These are phyloP conservation scores for Cyberlindnera suaveolens DNA, from an alignment of 805 yeast species.

Conservation along the genomic window DNA sequence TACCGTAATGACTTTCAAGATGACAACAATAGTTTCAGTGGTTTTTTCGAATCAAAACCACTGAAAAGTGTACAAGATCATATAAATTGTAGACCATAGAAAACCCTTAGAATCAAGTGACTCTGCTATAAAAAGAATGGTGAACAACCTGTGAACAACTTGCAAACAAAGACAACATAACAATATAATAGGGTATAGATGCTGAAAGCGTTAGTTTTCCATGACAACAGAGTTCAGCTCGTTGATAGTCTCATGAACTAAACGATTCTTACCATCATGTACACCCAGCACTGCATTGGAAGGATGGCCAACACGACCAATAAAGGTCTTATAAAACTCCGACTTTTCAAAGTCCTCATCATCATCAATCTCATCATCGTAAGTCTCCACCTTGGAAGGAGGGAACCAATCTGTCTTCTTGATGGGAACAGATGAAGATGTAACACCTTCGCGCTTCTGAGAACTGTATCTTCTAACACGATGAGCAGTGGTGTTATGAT, in stretches of 20 bases:
- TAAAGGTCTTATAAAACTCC: slow-evolving; percentile 16
- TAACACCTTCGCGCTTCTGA: slow-evolving; percentile 10
- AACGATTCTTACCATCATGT: slow-evolving; percentile 3
- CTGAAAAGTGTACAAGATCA: too few relatives aligned
- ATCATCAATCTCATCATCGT: slow-evolving; percentile 17
- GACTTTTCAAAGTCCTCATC: slow-evolving; percentile 22
- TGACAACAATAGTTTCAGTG: too few relatives aligned
- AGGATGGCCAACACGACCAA: slow-evolving; percentile 18
- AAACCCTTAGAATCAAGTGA: neutral
- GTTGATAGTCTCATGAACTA: slow-evolving; percentile 7
- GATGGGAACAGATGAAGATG: slow-evolving; percentile 32
- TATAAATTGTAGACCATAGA: too few relatives aligned
- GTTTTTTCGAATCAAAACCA: too few relatives aligned
- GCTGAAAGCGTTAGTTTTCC: neutral
- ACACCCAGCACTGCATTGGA: neutral
- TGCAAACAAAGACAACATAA: neutral
- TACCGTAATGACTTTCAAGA: neutral
- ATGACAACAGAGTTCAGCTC: slow-evolving; percentile 8
- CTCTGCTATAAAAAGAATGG: neutral
- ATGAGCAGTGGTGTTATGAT: slow-evolving; percentile 2
- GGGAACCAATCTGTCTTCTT: slow-evolving; percentile 28
- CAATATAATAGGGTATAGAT: neutral
- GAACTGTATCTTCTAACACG: slow-evolving; percentile 17
- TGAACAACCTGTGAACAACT: neutral
- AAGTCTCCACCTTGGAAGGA: slow-evolving; percentile 8